phyloP scores from a whole-genome alignment of 306 rosid species.

The Vigna trinervia region DNA sequence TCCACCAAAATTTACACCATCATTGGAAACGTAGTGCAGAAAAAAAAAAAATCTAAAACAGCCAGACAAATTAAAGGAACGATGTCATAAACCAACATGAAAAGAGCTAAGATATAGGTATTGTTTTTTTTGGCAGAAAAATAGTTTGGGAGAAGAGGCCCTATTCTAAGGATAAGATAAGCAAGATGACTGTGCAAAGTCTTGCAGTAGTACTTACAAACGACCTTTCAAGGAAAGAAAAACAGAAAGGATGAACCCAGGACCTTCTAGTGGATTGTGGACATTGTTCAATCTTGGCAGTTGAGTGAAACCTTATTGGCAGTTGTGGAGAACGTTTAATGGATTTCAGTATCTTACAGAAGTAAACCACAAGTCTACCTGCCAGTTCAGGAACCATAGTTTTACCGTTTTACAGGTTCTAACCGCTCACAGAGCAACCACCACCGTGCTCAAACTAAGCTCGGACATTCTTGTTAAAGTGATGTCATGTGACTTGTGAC shows the following conservation, averaged over 20 bases:
- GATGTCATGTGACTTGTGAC: not conserved
- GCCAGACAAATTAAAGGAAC: not conserved
- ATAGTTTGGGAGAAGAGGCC: not conserved
- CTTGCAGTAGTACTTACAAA: constrained; percentile 8
- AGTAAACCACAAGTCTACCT: constrained; percentile 17
- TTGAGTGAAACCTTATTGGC: not conserved
- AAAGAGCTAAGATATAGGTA: not conserved
- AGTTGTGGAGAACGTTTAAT: constrained; percentile 23
- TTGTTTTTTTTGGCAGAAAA: not conserved
- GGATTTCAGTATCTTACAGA: not conserved
- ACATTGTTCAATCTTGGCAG: not conserved
- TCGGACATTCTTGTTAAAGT: not conserved
- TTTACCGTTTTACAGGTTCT: not conserved
- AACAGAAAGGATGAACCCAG: not conserved
- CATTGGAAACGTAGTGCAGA: not conserved
- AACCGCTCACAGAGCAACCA: not conserved
- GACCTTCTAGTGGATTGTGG: constrained; percentile 4
- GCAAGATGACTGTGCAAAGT: not conserved
- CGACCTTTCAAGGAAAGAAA: constrained; percentile 7
- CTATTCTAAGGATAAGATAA: not conserved
- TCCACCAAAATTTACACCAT: not conserved
- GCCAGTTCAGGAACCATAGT: constrained; percentile 6
- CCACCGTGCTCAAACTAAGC: constrained; percentile 22
- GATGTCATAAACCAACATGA: not conserved
- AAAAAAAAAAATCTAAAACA: not conserved